Evolutionary conservation across 257 asterid species (phyloP).

Genomic region (Fraxinus excelsior): DNA sequence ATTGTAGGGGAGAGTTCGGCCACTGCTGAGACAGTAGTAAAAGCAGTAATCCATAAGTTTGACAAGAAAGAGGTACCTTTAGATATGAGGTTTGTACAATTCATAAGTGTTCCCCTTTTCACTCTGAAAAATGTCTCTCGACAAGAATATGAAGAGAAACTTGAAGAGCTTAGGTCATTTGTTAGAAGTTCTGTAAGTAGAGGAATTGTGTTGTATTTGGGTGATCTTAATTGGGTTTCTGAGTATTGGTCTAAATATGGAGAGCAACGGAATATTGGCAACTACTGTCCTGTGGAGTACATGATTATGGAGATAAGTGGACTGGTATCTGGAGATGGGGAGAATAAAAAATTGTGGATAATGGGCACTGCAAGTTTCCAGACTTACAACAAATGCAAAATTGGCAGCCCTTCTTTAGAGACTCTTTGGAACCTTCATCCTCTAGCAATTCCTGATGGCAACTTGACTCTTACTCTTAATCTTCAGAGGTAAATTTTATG

Average conservation of each 20-base stretch:
- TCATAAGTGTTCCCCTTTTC: conserved; percentile 78
- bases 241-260: conserved; percentile 73
- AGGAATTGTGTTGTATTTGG: conserved; percentile 86
- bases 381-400: conserved; percentile 65
- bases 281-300: conserved; percentile 74
- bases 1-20: conserved; percentile 52
- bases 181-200: conserved; percentile 54
- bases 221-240: conserved; percentile 80
- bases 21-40: conserved; percentile 54
- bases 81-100: conserved; percentile 66
- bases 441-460: conserved; percentile 53
- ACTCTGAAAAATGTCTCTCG: conserved; percentile 53
- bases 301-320: conserved; percentile 91
- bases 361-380: conserved; percentile 72
- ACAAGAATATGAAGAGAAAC: conserved; percentile 70
- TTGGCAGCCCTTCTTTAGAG: conserved; percentile 75
- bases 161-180: conserved; percentile 69
- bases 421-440: conserved; percentile 84
- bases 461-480: conserved; percentile 66
- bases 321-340: conserved; percentile 47
- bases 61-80: conserved; percentile 55
- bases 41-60: conserved; percentile 65
- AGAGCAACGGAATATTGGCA: conserved; percentile 38
- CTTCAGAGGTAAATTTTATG: conserved; percentile 52
- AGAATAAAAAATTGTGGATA: conserved; percentile 60